Percentiles rank a stretch among this genome's conserved stretches.
Evolutionary conservation across 2,329 filamentous ascomycete genomes (phyloP).

Genomic region (Paracoccidioides lutzii): DNA sequence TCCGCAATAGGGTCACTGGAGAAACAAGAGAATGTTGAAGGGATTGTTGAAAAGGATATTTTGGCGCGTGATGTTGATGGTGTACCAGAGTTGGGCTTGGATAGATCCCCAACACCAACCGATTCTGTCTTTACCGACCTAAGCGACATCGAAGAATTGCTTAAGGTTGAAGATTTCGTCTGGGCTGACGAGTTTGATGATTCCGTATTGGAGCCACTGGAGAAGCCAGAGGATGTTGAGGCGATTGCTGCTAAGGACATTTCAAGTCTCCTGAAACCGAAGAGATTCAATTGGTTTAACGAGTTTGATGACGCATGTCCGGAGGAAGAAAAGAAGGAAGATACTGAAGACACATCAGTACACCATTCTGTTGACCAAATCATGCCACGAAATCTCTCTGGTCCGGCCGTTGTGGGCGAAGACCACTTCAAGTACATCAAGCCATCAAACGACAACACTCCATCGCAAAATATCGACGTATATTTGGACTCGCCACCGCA

Average conservation of each 20-base stretch:
- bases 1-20: not conserved
- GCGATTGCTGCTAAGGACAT: not conserved
- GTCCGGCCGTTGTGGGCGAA: not conserved
- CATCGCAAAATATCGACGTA: not conserved
- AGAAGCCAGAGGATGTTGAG: not conserved
- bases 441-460: not conserved
- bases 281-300: conserved; percentile 3
- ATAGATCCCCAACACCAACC: not conserved
- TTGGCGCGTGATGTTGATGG: not conserved
- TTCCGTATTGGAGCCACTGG: not conserved
- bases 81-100: not conserved
- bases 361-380: not conserved
- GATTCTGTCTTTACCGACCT: not conserved
- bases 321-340: not conserved
- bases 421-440: not conserved
- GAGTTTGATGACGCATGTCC: not conserved
- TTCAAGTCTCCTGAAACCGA: not conserved
- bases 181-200: conserved; percentile 3
- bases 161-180: conserved; percentile 3
- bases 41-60: not conserved
- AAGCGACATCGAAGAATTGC: not conserved
- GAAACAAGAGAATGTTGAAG: not conserved
- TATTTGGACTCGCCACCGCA: not conserved
- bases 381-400: not conserved
- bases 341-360: not conserved